A percentile compares a stretch with the other conserved stretches of the same genome.
These are phyloP conservation scores for Sechiopsis laciniata DNA, from an alignment of 306 rosid genomes.

Conservation along the genomic window DNA sequence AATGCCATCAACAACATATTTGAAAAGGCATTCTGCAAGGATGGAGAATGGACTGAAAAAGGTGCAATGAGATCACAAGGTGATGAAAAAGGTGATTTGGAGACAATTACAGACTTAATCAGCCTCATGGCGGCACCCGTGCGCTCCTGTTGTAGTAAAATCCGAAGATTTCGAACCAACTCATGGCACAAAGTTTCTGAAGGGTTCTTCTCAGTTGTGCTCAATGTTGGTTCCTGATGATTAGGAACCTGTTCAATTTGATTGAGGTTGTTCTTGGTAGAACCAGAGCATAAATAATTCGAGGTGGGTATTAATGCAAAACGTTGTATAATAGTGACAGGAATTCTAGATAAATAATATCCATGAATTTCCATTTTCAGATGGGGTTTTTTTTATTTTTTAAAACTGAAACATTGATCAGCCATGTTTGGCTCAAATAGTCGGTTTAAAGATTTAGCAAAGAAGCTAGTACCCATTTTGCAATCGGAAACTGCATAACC, in stretches of 20 bases:
- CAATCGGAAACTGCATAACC: not conserved
- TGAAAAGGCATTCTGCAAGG: slow-evolving; percentile 40
- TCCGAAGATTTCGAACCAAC: slow-evolving; percentile 40
- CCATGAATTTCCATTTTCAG: slow-evolving; percentile 33
- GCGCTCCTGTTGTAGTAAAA: slow-evolving; percentile 40
- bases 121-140: slow-evolving; percentile 33
- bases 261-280: slow-evolving; percentile 15
- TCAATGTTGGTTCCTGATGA: not conserved
- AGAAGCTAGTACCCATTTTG: not conserved
- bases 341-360: slow-evolving; percentile 29
- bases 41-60: slow-evolving; percentile 37
- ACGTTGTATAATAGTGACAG: slow-evolving; percentile 12
- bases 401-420: no score
- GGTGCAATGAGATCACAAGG: slow-evolving; percentile 41
- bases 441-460: not conserved
- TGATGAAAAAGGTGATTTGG: slow-evolving; percentile 40
- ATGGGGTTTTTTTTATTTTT: not conserved
- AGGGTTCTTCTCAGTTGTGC: slow-evolving; percentile 4
- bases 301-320: slow-evolving; percentile 21
- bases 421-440: no score
- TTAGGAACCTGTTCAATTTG: slow-evolving; percentile 14
- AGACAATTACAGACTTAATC: slow-evolving; percentile 43
- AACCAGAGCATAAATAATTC: slow-evolving; percentile 31
- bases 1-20: slow-evolving; percentile 45
- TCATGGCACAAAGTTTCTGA: slow-evolving; percentile 32